These are phyloP conservation scores for Metarhizium album DNA, from an alignment of 2,329 filamentous ascomycete genomes.

Conservation along the genomic window DNA sequence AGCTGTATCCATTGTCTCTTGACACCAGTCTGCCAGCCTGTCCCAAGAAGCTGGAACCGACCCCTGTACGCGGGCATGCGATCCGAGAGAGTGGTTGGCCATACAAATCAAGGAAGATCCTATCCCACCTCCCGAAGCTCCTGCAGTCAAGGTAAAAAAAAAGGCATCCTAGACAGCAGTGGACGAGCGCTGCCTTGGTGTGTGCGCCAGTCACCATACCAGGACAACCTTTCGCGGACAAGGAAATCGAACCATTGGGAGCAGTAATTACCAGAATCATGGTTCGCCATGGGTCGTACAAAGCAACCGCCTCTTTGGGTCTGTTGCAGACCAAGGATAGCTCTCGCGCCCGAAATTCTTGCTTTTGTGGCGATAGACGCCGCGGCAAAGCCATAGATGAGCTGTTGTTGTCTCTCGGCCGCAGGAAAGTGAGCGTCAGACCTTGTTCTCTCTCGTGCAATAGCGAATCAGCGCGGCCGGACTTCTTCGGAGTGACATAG, in stretches of 20 bases:
- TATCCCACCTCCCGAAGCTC: too few species aligned
- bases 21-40: not conserved
- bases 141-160: not conserved
- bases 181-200: not conserved
- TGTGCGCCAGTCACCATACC: not conserved
- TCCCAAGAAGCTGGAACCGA: not conserved
- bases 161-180: not conserved
- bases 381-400: not conserved
- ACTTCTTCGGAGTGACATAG: not conserved
- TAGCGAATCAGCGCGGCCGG: not conserved
- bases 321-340: constrained; percentile 2
- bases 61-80: not conserved
- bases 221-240: not conserved
- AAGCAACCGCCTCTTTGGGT: not conserved
- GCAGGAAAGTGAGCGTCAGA: not conserved
- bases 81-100: not conserved
- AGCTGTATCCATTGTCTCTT: not conserved
- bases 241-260: not conserved
- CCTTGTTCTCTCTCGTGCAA: not conserved
- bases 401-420: constrained; percentile 2
- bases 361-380: not conserved
- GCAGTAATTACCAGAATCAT: not conserved
- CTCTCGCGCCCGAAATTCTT: not conserved
- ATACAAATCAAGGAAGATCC: too few species aligned
- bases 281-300: not conserved